Conservation (phyloP, 495 filamentous ascomycete genomes). For the Annulohypoxylon moriforme region DNA sequence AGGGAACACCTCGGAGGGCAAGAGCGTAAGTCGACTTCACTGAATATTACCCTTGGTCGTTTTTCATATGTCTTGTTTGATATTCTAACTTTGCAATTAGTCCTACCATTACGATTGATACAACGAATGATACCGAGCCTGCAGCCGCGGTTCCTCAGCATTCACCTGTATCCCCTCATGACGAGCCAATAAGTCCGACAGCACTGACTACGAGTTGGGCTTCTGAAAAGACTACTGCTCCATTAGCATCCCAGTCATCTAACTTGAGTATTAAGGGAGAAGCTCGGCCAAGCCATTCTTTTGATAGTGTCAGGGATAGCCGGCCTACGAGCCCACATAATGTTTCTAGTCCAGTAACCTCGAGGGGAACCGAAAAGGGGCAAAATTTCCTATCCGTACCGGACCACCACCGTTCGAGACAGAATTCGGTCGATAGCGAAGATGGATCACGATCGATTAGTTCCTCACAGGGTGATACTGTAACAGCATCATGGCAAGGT, state of each 20-base stretch:
- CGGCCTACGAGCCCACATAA: slow-evolving; percentile 92
- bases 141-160: slow-evolving; percentile 50
- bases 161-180: slow-evolving; percentile 58
- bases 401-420: slow-evolving; percentile 58
- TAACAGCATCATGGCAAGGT: slow-evolving; percentile 50
- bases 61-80: background rate
- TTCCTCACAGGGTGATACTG: slow-evolving; percentile 58
- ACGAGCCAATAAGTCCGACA: slow-evolving; percentile 60
- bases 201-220: slow-evolving; percentile 58
- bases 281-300: slow-evolving; percentile 69
- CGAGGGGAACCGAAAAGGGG: slow-evolving; percentile 58
- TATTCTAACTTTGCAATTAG: slow-evolving; percentile 39
- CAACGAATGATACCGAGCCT: slow-evolving; percentile 50
- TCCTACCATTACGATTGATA: slow-evolving; percentile 55
- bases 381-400: slow-evolving; percentile 63
- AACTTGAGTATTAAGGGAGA: slow-evolving; percentile 55
- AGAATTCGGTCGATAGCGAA: slow-evolving; percentile 66
- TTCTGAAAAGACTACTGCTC: slow-evolving; percentile 55
- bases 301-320: slow-evolving; percentile 75
- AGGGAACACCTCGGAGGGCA: slow-evolving; percentile 37
- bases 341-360: slow-evolving; percentile 74
- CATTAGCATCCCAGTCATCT: slow-evolving; percentile 52
- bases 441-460: slow-evolving; percentile 60
- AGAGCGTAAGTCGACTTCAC: slow-evolving; percentile 39
- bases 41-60: background rate